Evolutionary conservation across 139 green algal genomes (phyloP).

Genomic region (Chlamydomonas sphaeroides): DNA sequence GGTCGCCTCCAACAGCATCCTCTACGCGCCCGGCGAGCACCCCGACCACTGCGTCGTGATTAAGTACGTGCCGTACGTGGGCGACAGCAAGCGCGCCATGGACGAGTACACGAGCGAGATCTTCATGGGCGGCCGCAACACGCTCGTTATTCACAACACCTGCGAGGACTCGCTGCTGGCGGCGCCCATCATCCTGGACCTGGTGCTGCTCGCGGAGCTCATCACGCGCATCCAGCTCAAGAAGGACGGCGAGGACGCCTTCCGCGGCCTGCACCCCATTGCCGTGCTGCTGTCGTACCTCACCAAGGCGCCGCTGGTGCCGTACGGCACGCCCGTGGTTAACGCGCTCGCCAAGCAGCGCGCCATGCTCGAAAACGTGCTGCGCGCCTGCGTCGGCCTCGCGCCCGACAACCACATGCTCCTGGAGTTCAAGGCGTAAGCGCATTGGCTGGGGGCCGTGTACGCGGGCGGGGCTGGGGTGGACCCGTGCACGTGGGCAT

Average conservation of each 20-base stretch:
- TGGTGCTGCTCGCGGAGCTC: conserved; percentile 97
- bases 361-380: conserved; percentile 98
- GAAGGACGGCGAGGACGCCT: conserved; percentile 77
- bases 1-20: conserved; percentile 92
- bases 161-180: conserved; percentile 99
- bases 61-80: conserved; percentile 99
- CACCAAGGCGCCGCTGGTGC: conserved; percentile 93
- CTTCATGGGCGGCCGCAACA: conserved; percentile 95
- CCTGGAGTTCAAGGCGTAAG: conserved; percentile 80
- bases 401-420: conserved; percentile 98
- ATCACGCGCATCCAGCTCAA: conserved; percentile 90
- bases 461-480: too few species aligned
- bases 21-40: conserved; percentile 96
- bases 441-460: too few species aligned
- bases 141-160: conserved; percentile 99
- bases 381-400: conserved; percentile 95
- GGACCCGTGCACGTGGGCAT: too few species aligned
- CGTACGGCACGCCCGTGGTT: conserved; percentile 91
- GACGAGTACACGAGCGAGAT: conserved; percentile 99
- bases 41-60: conserved; percentile 99
- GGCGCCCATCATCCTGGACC: conserved; percentile 98
- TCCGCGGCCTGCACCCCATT: conserved; percentile 93
- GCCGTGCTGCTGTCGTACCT: conserved; percentile 94
- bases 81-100: conserved; percentile 98
- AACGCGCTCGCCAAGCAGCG: conserved; percentile 98